These are phyloP conservation scores for Lepidopterella palustris DNA, from an alignment of 495 filamentous ascomycete genomes.

Conservation along the genomic window DNA sequence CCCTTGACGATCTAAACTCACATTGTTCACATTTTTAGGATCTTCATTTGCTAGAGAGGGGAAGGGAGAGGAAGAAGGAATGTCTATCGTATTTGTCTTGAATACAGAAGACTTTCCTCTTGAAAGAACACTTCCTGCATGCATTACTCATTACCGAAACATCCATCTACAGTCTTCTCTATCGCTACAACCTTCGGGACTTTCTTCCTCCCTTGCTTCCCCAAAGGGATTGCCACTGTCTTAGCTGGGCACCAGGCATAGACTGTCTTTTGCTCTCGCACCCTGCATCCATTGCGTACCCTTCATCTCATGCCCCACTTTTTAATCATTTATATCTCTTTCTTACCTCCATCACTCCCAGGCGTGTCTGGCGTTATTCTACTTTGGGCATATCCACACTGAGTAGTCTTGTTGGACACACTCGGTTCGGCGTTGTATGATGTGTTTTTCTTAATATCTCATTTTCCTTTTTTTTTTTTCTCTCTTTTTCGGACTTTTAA, in stretches of 20 bases:
- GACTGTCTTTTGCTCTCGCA: not conserved
- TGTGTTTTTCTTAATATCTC: not conserved
- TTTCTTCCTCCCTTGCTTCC: too few species aligned
- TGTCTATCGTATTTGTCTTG: not conserved
- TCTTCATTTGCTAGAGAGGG: not conserved
- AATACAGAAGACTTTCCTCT: not conserved
- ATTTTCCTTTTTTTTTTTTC: not conserved
- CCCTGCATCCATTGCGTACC: too few species aligned
- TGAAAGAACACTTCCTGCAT: not conserved
- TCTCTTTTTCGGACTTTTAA: too few species aligned
- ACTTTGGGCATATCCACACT: not conserved
- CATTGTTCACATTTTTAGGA: not conserved
- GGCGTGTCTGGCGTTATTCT: not conserved
- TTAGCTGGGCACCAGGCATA: not conserved
- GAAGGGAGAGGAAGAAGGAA: not conserved
- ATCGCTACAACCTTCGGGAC: not conserved
- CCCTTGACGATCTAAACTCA: not conserved
- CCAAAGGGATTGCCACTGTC: not conserved
- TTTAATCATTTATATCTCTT: not conserved
- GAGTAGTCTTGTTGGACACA: not conserved
- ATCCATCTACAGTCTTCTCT: not conserved
- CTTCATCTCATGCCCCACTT: not conserved
- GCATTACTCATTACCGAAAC: not conserved
- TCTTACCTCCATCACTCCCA: not conserved
- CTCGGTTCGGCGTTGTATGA: conserved; percentile 1